Evolutionary conservation across 805 yeast genomes (phyloP), one percentile per base, ranked within the genome.

Genomic region (Kurtzmaniella fragi): DNA sequence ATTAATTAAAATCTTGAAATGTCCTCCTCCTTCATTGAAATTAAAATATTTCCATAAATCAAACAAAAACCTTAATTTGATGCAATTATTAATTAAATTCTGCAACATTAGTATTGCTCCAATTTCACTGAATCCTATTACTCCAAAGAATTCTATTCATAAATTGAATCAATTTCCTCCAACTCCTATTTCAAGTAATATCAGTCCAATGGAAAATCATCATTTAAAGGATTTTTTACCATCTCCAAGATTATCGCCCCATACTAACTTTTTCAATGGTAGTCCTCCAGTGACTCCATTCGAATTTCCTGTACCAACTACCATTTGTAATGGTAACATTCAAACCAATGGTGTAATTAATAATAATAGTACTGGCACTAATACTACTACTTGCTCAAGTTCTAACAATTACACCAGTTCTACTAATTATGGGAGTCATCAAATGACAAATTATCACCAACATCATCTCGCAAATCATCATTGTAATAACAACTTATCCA

Each of bases 11-110:
- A 64, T 68, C 23, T 52, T 68, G 44, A 65, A 67, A 41, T 61
- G 67, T 43, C 73, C 73, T 6, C 78, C 78, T 27, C 67, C 70
- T 28, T 63, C 74, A 13, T 55, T 72, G 43, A 70, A 68, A 50
- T 50, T 62, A 37, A 73, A 70, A 53, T 74, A 70, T 52, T 69
- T 67, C 49, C 56, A 59, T 44, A 64, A 64, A 29, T 53, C 49
- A 32, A 56, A 60, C 34, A 64, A 63, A 42, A 57, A 58, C 47
- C 53, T 61, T 37, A 53, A 54, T 36, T 56, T 64, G 43, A 67
- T 67, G 73, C 58, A 54, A 41, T 45, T 55, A 26, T 47, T 67
- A 46, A 57, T 64, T 31, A 52, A 52, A 26, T 59, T 56, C 40
- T 60, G 67, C 32, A 59, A 60, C 42, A 48, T 50, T 25, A 55